Evolutionary conservation across 208 protist species (phyloP).

Genomic region (Crithidia bombi): DNA sequence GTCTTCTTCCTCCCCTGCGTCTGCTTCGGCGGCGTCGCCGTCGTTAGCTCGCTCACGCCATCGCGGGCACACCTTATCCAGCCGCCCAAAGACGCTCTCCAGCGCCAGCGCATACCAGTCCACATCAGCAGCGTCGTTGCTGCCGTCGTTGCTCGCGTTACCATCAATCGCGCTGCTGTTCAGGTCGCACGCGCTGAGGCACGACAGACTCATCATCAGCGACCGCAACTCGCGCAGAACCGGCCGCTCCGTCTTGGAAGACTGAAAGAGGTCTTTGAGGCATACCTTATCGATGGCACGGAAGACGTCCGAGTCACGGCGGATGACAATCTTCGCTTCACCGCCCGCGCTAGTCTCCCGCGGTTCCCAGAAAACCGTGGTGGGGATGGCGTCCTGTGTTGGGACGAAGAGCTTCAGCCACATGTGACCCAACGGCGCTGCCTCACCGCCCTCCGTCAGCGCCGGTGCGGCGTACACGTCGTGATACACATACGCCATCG

Average conservation of each 20-base stretch:
- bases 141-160: not conserved
- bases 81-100: slow-evolving; percentile 35
- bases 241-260: slow-evolving; percentile 53
- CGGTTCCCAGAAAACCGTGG: slow-evolving; percentile 20
- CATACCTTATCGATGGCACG: slow-evolving; percentile 22
- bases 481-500: slow-evolving; percentile 66
- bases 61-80: slow-evolving; percentile 33
- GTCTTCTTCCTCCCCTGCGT: not conserved
- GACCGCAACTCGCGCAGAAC: slow-evolving; percentile 57
- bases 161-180: not conserved
- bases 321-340: slow-evolving; percentile 6
- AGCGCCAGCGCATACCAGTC: slow-evolving; percentile 34
- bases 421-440: slow-evolving; percentile 60
- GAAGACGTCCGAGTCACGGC: slow-evolving; percentile 18
- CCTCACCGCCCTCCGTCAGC: slow-evolving; percentile 78
- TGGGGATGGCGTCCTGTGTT: slow-evolving; percentile 36
- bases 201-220: slow-evolving; percentile 47
- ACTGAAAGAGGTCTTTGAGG: slow-evolving; percentile 48
- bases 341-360: not conserved
- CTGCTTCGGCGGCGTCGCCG: slow-evolving; percentile 1
- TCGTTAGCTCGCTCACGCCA: slow-evolving; percentile 24
- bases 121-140: slow-evolving; percentile 4
- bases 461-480: slow-evolving; percentile 64
- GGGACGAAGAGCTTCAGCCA: slow-evolving; percentile 67
- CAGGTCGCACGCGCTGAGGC: not conserved